Conservation (phyloP, 441 rosid species). For the Dalechampia spathulata region DNA sequence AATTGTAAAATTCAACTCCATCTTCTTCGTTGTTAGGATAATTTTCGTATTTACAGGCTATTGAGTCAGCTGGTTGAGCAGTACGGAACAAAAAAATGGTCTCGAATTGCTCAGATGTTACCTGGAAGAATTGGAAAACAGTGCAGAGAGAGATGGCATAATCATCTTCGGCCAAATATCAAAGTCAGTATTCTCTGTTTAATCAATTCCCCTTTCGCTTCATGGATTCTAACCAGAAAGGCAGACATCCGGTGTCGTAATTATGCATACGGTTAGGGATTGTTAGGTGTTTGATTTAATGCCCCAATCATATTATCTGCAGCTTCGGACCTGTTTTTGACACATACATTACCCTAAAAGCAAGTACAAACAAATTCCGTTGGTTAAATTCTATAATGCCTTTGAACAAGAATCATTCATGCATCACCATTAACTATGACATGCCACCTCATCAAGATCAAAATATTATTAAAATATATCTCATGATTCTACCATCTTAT, state of each 20-base stretch:
- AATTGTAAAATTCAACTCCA: too few species aligned
- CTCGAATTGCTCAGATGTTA: conserved; percentile 71
- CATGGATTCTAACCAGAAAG: too few species aligned
- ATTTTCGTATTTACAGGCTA: conserved; percentile 24
- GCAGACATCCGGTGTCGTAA: too few species aligned
- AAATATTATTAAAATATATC: too few species aligned
- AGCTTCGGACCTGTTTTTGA: not conserved
- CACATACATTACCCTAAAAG: not conserved
- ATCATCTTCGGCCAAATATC: conserved; percentile 82
- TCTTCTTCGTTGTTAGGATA: not conserved
- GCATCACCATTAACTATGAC: conserved; percentile 1
- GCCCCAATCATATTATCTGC: not conserved
- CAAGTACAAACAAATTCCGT: conserved; percentile 13
- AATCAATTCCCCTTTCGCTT: too few species aligned
- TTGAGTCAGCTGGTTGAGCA: conserved; percentile 58
- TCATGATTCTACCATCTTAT: too few species aligned
- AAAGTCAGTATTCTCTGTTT: conserved; percentile 33
- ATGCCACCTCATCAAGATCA: not conserved
- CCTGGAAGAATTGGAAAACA: conserved; percentile 92
- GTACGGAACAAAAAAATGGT: conserved; percentile 82
- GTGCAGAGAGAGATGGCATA: conserved; percentile 97
- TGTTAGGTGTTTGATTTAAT: conserved; percentile 3
- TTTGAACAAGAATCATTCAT: conserved; percentile 11
- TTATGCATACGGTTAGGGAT: not conserved
- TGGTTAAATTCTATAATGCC: conserved; percentile 1